Evolutionary conservation across 495 filamentous ascomycete genomes (phyloP).

Genomic region (Daldinia decipiens): DNA sequence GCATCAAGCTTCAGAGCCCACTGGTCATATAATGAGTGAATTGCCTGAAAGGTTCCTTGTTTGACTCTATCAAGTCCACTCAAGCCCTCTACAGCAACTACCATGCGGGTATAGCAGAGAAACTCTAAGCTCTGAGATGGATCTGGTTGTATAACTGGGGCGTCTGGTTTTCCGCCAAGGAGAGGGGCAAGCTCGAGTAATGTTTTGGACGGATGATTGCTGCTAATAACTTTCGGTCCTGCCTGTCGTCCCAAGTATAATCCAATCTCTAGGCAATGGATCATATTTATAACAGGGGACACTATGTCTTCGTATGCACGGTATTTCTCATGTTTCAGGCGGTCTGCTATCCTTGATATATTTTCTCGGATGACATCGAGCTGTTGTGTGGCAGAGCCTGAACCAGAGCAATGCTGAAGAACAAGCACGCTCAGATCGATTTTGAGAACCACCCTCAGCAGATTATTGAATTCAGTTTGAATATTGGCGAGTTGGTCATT

Average conservation of each 20-base stretch:
- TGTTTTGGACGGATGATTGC: slow-evolving; percentile 45
- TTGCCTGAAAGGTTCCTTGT: slow-evolving; percentile 59
- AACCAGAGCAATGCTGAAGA: slow-evolving; percentile 40
- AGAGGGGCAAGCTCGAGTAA: slow-evolving; percentile 70
- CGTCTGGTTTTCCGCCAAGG: slow-evolving; percentile 60
- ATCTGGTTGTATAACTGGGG: slow-evolving; percentile 29
- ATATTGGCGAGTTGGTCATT: slow-evolving; percentile 73
- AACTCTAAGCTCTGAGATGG: slow-evolving; percentile 61
- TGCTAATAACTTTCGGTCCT: slow-evolving; percentile 39
- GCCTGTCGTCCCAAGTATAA: slow-evolving; percentile 66
- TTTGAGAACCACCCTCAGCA: slow-evolving; percentile 72
- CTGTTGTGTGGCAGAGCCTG: slow-evolving; percentile 54
- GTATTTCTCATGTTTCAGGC: slow-evolving; percentile 70
- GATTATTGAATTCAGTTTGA: slow-evolving; percentile 82
- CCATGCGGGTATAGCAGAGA: slow-evolving; percentile 52
- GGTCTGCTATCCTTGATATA: slow-evolving; percentile 70
- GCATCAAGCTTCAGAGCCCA: slow-evolving; percentile 79
- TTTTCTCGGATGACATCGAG: slow-evolving; percentile 73
- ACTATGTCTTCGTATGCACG: slow-evolving; percentile 86
- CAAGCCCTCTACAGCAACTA: slow-evolving; percentile 54
- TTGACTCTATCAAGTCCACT: slow-evolving; percentile 51
- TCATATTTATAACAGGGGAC: slow-evolving; percentile 78
- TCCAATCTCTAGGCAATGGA: slow-evolving; percentile 82
- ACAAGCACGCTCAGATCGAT: slow-evolving; percentile 60
- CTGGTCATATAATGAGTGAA: slow-evolving; percentile 75